A percentile compares a stretch with the other conserved stretches of the same genome.
Evolutionary conservation across 2,329 filamentous ascomycete genomes (phyloP).

Genomic region (Rutstroemia sp.): DNA sequence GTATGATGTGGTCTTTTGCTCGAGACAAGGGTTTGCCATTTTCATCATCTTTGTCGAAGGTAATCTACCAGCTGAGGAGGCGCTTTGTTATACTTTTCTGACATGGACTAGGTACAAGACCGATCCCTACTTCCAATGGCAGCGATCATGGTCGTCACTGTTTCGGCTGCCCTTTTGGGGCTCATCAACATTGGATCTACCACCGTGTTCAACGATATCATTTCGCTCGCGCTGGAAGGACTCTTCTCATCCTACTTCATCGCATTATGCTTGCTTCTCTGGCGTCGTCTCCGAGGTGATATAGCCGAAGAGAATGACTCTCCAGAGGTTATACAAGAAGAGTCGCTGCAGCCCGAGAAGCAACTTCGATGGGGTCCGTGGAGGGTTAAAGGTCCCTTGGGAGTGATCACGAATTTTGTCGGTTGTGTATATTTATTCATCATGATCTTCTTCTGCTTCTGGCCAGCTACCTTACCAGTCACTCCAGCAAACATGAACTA

Average conservation of each 20-base stretch:
- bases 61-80: background rate
- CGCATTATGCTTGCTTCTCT: background rate
- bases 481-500: constrained; percentile 40
- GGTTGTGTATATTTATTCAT: constrained; percentile 37
- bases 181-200: constrained; percentile 42
- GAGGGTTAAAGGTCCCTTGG: constrained; percentile 29
- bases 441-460: constrained; percentile 36
- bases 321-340: background rate
- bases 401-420: constrained; percentile 35
- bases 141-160: background rate
- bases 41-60: constrained; percentile 1
- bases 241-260: constrained; percentile 36
- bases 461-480: constrained; percentile 34
- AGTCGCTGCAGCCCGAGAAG: background rate
- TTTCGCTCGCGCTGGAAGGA: constrained; percentile 38
- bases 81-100: background rate
- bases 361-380: constrained; percentile 1
- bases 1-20: constrained; percentile 36
- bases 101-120: no score
- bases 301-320: background rate
- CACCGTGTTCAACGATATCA: constrained; percentile 43
- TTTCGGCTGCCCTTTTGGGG: constrained; percentile 7
- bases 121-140: background rate
- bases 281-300: constrained; percentile 3
- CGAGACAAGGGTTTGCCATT: constrained; percentile 37